These are phyloP conservation scores for Chloropicon primus DNA, from an alignment of 139 green algal species.

Conservation along the genomic window DNA sequence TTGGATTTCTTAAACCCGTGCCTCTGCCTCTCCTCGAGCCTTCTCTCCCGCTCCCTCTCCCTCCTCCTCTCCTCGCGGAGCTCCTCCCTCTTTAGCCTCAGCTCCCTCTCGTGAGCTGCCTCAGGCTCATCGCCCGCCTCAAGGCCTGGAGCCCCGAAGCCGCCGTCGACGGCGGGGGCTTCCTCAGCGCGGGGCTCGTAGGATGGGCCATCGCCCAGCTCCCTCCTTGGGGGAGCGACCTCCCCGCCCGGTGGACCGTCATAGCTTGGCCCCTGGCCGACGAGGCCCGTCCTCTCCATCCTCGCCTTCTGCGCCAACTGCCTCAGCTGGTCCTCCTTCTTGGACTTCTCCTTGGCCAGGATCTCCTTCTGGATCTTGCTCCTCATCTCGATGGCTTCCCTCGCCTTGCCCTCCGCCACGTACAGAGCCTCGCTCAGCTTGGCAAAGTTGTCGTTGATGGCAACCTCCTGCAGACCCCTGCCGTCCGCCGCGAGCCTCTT, in stretches of 20 bases:
- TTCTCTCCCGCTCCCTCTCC: constrained; percentile 78
- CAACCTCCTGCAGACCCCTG: constrained; percentile 80
- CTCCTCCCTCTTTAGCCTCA: constrained; percentile 45
- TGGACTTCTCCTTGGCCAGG: constrained; percentile 55
- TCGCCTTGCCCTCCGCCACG: constrained; percentile 84
- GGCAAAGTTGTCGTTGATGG: constrained; percentile 90
- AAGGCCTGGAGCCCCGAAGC: too few species aligned
- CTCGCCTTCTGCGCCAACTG: constrained; percentile 77
- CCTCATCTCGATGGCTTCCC: constrained; percentile 72
- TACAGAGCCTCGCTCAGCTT: constrained; percentile 85
- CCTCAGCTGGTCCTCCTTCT: constrained; percentile 87
- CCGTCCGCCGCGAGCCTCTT: constrained; percentile 96
- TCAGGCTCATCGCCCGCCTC: background rate
- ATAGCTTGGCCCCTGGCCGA: background rate
- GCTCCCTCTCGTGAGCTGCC: background rate
- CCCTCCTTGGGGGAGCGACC: background rate
- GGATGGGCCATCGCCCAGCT: background rate
- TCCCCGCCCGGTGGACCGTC: too few species aligned
- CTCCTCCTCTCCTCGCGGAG: constrained; percentile 58
- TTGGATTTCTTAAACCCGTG: constrained; percentile 75
- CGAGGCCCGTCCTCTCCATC: constrained; percentile 57
- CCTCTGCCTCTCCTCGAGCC: constrained; percentile 56
- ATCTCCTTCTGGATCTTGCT: constrained; percentile 77
- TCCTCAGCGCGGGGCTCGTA: constrained; percentile 9
- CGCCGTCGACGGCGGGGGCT: constrained; percentile 8